Conservation (phyloP, 2,329 filamentous ascomycete species). For the Acephala macrosclerotiorum region DNA sequence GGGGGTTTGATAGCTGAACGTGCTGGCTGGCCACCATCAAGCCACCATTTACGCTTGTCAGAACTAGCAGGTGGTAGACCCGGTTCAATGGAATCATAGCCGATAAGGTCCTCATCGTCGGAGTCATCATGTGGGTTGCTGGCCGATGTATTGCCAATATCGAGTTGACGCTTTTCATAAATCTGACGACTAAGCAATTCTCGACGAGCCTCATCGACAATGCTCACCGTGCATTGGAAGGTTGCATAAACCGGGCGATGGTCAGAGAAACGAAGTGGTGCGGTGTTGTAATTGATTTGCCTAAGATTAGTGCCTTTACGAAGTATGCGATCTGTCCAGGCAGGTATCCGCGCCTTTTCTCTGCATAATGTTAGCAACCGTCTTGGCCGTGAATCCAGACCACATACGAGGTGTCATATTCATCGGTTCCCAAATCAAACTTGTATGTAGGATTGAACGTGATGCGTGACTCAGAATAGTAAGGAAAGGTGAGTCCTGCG, state of each 20-base stretch:
- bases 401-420: slow-evolving; percentile 87
- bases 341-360: slow-evolving; percentile 92
- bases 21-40: not conserved
- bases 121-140: slow-evolving; percentile 66
- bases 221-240: slow-evolving; percentile 83
- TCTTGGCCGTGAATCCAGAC: not conserved
- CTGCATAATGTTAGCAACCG: slow-evolving; percentile 48
- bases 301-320: slow-evolving; percentile 84
- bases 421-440: slow-evolving; percentile 87
- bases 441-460: slow-evolving; percentile 95
- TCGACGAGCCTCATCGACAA: slow-evolving; percentile 78
- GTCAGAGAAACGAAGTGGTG: slow-evolving; percentile 88
- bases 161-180: slow-evolving; percentile 71
- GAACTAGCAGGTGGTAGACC: slow-evolving; percentile 43
- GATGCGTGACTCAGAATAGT: slow-evolving; percentile 89
- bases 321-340: slow-evolving; percentile 95
- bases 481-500: slow-evolving; percentile 85
- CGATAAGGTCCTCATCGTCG: slow-evolving; percentile 81
- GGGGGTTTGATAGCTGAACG: slow-evolving; percentile 66
- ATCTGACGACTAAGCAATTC: slow-evolving; percentile 76
- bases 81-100: slow-evolving; percentile 40
- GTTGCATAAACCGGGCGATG: slow-evolving; percentile 94
- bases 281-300: slow-evolving; percentile 83
- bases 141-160: slow-evolving; percentile 70
- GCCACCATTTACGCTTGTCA: not conserved